phyloP scores from a whole-genome alignment of 1,284 basidiomycete genomes.

The Trichosporon inkin region DNA sequence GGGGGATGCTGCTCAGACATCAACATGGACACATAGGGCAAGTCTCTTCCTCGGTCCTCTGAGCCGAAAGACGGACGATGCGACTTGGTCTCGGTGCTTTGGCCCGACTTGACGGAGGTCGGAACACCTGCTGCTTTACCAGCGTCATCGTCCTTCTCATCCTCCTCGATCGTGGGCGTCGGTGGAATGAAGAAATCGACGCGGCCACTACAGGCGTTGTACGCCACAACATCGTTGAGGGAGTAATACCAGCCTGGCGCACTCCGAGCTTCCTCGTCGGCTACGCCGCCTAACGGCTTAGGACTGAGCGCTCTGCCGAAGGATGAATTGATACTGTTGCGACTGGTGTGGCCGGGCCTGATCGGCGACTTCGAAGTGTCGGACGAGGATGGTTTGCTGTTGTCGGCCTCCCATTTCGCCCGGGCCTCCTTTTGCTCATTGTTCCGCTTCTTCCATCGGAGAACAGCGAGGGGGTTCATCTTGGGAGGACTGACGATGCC shows the following conservation, averaged over 20 bases:
- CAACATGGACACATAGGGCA: neutral
- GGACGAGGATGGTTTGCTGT: neutral
- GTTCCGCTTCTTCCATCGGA: conserved; percentile 36
- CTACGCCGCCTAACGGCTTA: neutral
- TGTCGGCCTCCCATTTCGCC: conserved; percentile 31
- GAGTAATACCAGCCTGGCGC: conserved; percentile 36
- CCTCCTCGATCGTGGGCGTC: neutral
- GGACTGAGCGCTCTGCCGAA: neutral
- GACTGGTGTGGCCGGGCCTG: neutral
- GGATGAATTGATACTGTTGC: neutral
- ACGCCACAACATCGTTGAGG: conserved; percentile 36
- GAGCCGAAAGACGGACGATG: conserved; percentile 10
- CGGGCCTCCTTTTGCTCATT: conserved; percentile 35
- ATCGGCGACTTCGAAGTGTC: neutral
- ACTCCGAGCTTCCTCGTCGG: neutral
- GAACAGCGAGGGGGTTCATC: conserved; percentile 41
- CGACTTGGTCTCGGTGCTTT: neutral
- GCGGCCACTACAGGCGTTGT: conserved; percentile 33
- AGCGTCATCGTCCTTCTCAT: neutral
- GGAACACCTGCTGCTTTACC: neutral
- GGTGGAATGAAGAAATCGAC: conserved; percentile 47
- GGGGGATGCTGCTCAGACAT: neutral
- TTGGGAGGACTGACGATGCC: conserved; percentile 40
- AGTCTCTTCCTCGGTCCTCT: neutral
- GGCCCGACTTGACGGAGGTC: neutral